A percentile compares a stretch with the other conserved stretches of the same genome.
phyloP scores from a whole-genome alignment of 2,329 filamentous ascomycete genomes.

The Rutstroemia sp. region DNA sequence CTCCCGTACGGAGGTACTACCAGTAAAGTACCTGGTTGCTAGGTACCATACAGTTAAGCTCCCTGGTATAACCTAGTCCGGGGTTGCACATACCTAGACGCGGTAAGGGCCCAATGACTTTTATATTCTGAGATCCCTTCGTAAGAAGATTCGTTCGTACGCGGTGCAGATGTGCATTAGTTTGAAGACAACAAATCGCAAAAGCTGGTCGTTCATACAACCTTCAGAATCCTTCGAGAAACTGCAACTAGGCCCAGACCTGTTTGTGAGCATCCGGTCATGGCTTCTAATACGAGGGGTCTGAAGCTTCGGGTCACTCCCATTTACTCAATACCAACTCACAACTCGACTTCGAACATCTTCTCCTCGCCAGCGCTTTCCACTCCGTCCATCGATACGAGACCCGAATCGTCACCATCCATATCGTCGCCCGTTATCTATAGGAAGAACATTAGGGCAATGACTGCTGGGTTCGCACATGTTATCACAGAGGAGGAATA shows the following conservation, averaged over 20 bases:
- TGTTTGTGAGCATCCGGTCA: neutral
- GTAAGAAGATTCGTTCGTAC: slow-evolving; percentile 6
- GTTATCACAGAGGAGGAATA: slow-evolving; percentile 39
- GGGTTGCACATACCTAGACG: slow-evolving; percentile 7
- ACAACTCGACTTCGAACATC: slow-evolving; percentile 9
- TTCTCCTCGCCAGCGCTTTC: slow-evolving; percentile 22
- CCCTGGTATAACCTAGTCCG: neutral
- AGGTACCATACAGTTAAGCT: neutral
- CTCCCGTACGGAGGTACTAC: neutral
- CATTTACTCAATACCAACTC: slow-evolving; percentile 17
- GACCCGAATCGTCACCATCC: slow-evolving; percentile 18
- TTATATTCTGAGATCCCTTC: slow-evolving; percentile 6
- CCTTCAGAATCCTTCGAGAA: slow-evolving; percentile 3
- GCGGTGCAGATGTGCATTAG: slow-evolving; percentile 9
- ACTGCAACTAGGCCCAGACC: neutral
- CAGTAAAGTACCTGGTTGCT: neutral
- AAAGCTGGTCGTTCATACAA: neutral
- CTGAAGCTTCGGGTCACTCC: slow-evolving; percentile 7
- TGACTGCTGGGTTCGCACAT: slow-evolving; percentile 21
- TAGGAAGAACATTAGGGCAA: slow-evolving; percentile 27
- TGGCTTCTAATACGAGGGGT: slow-evolving; percentile 4
- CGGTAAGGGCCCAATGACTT: slow-evolving; percentile 4
- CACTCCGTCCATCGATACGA: slow-evolving; percentile 21
- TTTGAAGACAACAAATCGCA: slow-evolving; percentile 8
- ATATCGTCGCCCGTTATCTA: slow-evolving; percentile 17